Percentiles rank a stretch among this genome's conserved stretches.
These are phyloP conservation scores for Pyronema domesticum DNA, from an alignment of 495 filamentous ascomycete species.

Conservation along the genomic window DNA sequence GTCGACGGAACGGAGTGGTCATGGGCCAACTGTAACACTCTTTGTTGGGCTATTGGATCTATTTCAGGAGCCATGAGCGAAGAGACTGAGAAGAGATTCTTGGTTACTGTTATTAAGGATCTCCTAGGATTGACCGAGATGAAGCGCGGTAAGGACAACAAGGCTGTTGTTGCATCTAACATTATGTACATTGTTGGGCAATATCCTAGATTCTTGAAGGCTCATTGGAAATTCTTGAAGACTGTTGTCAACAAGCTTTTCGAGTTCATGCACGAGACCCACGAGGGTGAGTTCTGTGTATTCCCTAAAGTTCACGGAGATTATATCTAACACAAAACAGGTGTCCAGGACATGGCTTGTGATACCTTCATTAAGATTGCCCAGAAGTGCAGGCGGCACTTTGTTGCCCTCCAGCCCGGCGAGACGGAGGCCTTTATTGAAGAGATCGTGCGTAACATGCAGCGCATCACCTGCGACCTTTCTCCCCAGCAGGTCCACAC, in stretches of 20 bases:
- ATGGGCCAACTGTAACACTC: conserved; percentile 97
- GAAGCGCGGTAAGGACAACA: conserved; percentile 99
- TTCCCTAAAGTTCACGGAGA: conserved; percentile 4
- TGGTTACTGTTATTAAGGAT: conserved; percentile 97
- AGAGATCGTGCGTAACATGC: conserved; percentile 88
- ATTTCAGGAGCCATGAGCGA: conserved; percentile 99
- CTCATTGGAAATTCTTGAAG: conserved; percentile 99
- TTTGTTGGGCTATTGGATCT: conserved; percentile 98
- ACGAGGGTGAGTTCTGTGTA: conserved; percentile 52
- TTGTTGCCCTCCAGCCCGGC: conserved; percentile 86
- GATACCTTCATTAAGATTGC: conserved; percentile 99
- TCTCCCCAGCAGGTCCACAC: conserved; percentile 95
- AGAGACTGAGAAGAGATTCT: conserved; percentile 93
- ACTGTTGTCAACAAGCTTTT: conserved; percentile 99
- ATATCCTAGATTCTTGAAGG: conserved; percentile 94
- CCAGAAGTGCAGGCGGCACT: conserved; percentile 92
- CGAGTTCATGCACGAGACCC: conserved; percentile 99
- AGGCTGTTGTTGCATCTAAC: conserved; percentile 95
- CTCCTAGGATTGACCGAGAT: conserved; percentile 94
- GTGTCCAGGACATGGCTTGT: conserved; percentile 99
- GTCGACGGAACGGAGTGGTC: conserved; percentile 95
- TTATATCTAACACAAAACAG: conserved; percentile 32
- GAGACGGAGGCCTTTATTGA: conserved; percentile 95
- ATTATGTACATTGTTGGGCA: conserved; percentile 99
- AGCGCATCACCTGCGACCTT: conserved; percentile 85